phyloP scores from a whole-genome alignment of 768 basidiomycete genomes.

The Hericium rajendrae region DNA sequence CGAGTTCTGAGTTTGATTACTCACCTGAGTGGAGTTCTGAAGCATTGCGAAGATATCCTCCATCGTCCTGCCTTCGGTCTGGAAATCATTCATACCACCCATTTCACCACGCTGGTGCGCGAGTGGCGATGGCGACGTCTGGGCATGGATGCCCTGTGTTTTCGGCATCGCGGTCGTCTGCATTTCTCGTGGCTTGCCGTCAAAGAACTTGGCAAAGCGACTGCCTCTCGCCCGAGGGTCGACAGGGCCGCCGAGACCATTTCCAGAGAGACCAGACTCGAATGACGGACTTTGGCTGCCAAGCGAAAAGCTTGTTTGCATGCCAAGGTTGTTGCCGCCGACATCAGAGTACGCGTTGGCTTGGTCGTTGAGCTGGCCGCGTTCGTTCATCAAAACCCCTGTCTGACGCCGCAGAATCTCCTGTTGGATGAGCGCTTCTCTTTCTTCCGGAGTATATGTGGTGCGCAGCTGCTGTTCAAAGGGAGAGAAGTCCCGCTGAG shows the following conservation, averaged over 20 bases:
- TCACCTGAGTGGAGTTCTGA: conserved; percentile 65
- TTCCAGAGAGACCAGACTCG: conserved; percentile 13
- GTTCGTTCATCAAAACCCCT: neutral
- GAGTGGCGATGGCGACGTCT: conserved; percentile 37
- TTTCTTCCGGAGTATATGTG: conserved; percentile 15
- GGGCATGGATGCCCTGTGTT: conserved; percentile 27
- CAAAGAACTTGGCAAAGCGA: conserved; percentile 83
- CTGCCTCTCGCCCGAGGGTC: conserved; percentile 60
- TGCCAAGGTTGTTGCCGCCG: neutral
- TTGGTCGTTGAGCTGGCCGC: neutral
- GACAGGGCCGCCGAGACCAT: conserved; percentile 26
- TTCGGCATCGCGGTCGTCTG: conserved; percentile 30
- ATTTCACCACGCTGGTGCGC: conserved; percentile 39
- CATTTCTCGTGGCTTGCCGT: conserved; percentile 46
- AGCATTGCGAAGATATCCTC: conserved; percentile 80
- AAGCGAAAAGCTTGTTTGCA: conserved; percentile 4
- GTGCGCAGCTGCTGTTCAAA: conserved; percentile 14
- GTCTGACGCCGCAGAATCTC: neutral
- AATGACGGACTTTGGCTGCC: conserved; percentile 12
- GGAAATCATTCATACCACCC: conserved; percentile 24
- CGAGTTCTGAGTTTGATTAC: conserved; percentile 1
- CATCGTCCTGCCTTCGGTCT: conserved; percentile 51
- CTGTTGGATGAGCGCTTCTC: conserved; percentile 8
- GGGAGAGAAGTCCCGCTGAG: conserved; percentile 18
- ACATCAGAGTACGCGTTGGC: conserved; percentile 5